Percentiles rank a stretch among this genome's conserved stretches.
Conservation (phyloP, 495 filamentous ascomycete genomes). For the Penicillium canescens region DNA sequence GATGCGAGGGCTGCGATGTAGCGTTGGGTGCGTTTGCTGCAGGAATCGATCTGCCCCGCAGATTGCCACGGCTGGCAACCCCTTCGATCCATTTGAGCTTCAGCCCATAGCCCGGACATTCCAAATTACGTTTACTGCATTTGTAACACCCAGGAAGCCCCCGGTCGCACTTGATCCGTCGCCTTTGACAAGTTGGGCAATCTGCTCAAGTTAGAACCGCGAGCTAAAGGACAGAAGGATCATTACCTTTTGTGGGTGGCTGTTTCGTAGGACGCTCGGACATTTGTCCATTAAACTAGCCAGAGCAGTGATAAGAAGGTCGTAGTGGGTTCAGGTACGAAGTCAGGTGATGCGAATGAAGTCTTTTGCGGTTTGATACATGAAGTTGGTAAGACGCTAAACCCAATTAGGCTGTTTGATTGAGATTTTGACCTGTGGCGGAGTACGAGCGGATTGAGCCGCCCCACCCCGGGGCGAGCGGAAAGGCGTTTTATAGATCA, state of each 20-base stretch:
- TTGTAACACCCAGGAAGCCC: constrained; percentile 22
- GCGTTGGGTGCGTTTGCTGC: neutral
- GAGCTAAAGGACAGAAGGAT: neutral
- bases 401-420: neutral
- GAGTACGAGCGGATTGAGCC: neutral
- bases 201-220: constrained; percentile 7
- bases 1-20: neutral
- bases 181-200: constrained; percentile 49
- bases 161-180: constrained; percentile 53
- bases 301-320: neutral
- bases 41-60: constrained; percentile 20
- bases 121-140: constrained; percentile 37
- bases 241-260: constrained; percentile 16
- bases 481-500: too few relatives aligned
- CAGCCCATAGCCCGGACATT: constrained; percentile 48
- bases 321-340: neutral
- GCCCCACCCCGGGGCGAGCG: neutral
- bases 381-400: neutral
- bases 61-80: constrained; percentile 36
- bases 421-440: neutral
- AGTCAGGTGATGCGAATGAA: neutral
- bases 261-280: constrained; percentile 12
- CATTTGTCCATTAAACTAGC: constrained; percentile 9
- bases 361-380: neutral
- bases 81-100: constrained; percentile 38